These are phyloP conservation scores for Flaveria sonorensis DNA, from an alignment of 129 eudicot genomes.

Conservation along the genomic window DNA sequence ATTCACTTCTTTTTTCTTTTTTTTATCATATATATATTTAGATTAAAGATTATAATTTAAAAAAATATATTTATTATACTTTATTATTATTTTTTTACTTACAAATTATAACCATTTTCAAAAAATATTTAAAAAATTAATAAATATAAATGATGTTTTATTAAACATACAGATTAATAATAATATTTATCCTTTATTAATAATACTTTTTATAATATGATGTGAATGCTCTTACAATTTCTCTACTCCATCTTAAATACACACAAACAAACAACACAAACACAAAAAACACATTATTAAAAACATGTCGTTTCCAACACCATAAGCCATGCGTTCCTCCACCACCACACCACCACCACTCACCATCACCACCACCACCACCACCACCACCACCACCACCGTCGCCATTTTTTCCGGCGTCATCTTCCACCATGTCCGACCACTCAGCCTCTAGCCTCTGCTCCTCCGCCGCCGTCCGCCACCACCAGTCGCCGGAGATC, in stretches of 20 bases:
- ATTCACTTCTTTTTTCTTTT: too few relatives aligned
- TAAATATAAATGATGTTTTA: too few relatives aligned
- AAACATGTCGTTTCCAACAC: slow-evolving; percentile 48
- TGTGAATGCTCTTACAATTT: background rate
- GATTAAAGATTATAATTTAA: too few relatives aligned
- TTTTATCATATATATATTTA: too few relatives aligned
- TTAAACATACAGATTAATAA: too few relatives aligned
- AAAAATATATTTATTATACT: too few relatives aligned
- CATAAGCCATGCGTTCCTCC: slow-evolving; percentile 52
- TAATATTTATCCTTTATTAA: too few relatives aligned
- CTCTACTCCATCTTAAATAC: slow-evolving; percentile 25
- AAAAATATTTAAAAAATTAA: too few relatives aligned
- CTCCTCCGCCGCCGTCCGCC: slow-evolving; percentile 38
- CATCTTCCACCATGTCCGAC: slow-evolving; percentile 34
- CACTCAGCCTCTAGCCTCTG: slow-evolving; percentile 27
- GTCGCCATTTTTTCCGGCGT: slow-evolving; percentile 16
- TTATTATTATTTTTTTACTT: too few relatives aligned
- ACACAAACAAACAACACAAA: slow-evolving; percentile 3
- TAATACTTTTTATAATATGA: too few relatives aligned
- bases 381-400: slow-evolving; percentile 34
- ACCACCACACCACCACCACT: slow-evolving; percentile 30
- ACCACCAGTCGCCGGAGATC: slow-evolving; percentile 13
- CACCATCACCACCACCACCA: slow-evolving; percentile 38
- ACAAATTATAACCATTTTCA: too few relatives aligned
- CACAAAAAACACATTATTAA: background rate